phyloP scores from a whole-genome alignment of 345 rosid species.

The Erysimum cheiranthoides region DNA sequence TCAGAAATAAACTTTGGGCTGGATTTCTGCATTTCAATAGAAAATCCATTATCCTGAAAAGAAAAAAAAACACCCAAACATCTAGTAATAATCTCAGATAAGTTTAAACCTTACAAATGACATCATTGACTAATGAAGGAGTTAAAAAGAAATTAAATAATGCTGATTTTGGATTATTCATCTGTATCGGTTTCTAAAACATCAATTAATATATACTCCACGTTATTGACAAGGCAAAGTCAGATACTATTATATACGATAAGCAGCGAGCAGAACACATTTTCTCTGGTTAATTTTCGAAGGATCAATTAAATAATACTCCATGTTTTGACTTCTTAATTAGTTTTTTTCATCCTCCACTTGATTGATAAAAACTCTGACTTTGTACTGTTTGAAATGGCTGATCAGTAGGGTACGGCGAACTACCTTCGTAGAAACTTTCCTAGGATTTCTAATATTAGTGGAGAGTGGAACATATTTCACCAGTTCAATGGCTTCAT shows the following conservation, averaged over 20 bases:
- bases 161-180: background rate
- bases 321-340: conserved; percentile 16
- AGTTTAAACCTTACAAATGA: background rate
- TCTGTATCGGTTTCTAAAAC: background rate
- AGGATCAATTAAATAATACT: background rate
- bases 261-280: background rate
- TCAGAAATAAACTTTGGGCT: background rate
- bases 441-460: too few species aligned
- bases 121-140: background rate
- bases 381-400: background rate
- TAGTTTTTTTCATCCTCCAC: conserved; percentile 1
- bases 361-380: background rate
- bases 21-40: background rate
- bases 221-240: background rate
- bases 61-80: background rate
- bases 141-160: background rate
- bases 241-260: background rate
- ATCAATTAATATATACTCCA: background rate
- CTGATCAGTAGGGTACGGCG: background rate
- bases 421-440: too few species aligned
- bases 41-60: background rate
- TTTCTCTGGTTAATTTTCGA: background rate
- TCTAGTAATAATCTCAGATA: background rate
- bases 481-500: too few species aligned
- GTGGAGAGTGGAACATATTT: too few species aligned